phyloP scores from a whole-genome alignment of 345 rosid species.

The Physaria fendleri region DNA sequence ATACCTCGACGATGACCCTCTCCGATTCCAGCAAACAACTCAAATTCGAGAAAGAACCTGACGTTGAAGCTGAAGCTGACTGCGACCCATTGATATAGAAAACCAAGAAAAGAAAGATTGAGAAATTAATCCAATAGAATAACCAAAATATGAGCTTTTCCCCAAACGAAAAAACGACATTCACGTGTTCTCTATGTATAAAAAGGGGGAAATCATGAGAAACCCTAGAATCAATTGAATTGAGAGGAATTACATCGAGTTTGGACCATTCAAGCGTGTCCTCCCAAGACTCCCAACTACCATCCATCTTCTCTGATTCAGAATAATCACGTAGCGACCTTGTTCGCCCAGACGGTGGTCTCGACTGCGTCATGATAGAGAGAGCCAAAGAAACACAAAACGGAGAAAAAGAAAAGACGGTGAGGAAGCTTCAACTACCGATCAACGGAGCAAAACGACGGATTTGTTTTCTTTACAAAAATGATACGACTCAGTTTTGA shows the following conservation, averaged over 20 bases:
- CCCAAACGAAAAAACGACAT: neutral
- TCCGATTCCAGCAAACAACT: conserved; percentile 80
- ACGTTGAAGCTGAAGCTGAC: conserved; percentile 42
- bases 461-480: neutral
- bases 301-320: conserved; percentile 57
- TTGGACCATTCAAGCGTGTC: conserved; percentile 82
- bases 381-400: too few species aligned
- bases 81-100: conserved; percentile 27
- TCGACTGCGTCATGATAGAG: conserved; percentile 38
- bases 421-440: conserved; percentile 23
- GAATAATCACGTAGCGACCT: conserved; percentile 42
- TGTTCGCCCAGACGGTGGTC: conserved; percentile 35
- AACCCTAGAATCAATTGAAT: conserved; percentile 28
- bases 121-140: neutral
- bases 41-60: conserved; percentile 45
- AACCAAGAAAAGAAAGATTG: neutral
- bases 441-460: conserved; percentile 20
- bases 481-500: too few species aligned
- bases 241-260: conserved; percentile 45
- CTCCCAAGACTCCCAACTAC: too few species aligned
- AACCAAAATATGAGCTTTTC: neutral
- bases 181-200: neutral
- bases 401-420: conserved; percentile 4
- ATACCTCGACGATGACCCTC: conserved; percentile 58
- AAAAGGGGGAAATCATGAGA: neutral